Evolutionary conservation across 768 basidiomycete genomes (phyloP), one percentile per base, ranked within the genome.

Genomic region (Omphalotus guepiniiformis): DNA sequence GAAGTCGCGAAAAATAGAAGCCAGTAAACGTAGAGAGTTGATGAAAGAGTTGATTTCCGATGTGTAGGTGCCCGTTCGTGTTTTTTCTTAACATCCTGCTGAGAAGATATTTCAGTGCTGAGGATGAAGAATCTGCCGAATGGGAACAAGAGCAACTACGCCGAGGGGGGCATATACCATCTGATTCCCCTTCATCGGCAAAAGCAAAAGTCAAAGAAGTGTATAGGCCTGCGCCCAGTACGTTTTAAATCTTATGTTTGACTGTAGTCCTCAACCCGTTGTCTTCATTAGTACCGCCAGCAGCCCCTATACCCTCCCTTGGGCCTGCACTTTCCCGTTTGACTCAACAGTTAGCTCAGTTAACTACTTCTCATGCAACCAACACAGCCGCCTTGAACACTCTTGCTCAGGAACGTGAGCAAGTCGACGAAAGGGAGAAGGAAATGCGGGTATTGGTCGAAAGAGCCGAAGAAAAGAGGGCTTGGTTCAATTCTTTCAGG

Each of bases 91-190:
- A 22, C 22, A 51, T 26, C 34, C 11, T 37, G 41, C 51, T 43
- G 23, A 37, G 39, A 48, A 19, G 32, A 36, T 49, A 19, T 25
- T 26, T 19, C 45, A 88, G 86, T 3, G 85, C 82, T 42, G 79
- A 84, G 47, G 91, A 92, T 50, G 90, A 93, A 61, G 90, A 93
- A 60, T 80, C 85, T 0, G 70, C 75, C 8, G 86, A 92, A 64
- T 93, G 91, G 91, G 89, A 92, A 57, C 77, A 79, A 51, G 87
- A 86, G 47, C 91, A 93, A 56, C 68, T 91, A 22, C 81, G 87
- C 21, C 75, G 91, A 47, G 87, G 85, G 7, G 88, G 84, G 2
- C 76, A 80, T 52, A 63, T 63, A 21, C 61, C 68, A n/a, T 62
- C 73, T 22, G 70, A 73, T 7, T 56, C 53, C 21, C 60, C 53